A percentile compares a stretch with the other conserved stretches of the same genome.
These are phyloP conservation scores for Anthostomella pinea DNA, from an alignment of 2,329 filamentous ascomycete species.

Conservation along the genomic window DNA sequence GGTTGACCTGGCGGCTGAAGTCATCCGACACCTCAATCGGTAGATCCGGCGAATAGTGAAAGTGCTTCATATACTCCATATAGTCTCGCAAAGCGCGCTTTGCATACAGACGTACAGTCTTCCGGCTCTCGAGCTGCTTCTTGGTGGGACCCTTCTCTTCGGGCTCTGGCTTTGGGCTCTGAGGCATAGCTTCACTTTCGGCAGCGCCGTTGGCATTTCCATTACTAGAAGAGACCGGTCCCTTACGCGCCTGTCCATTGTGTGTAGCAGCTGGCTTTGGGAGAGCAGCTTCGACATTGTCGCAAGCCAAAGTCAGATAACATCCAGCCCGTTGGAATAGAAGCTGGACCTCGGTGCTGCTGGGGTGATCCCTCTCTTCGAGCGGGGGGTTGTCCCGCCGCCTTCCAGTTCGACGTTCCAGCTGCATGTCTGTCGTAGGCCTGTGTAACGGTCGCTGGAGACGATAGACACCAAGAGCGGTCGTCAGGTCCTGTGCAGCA, in stretches of 20 bases:
- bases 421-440: constrained; percentile 46
- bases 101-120: constrained; percentile 68
- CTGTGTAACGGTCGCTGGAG: constrained; percentile 52
- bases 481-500: constrained; percentile 67
- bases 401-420: constrained; percentile 37
- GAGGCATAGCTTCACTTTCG: constrained; percentile 11
- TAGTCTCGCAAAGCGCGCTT: constrained; percentile 76
- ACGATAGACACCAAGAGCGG: constrained; percentile 57
- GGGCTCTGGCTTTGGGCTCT: constrained; percentile 4
- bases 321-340: constrained; percentile 73
- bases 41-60: constrained; percentile 76
- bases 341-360: constrained; percentile 70
- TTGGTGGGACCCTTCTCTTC: constrained; percentile 19
- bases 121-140: constrained; percentile 55
- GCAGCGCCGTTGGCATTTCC: constrained; percentile 13
- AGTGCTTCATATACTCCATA: constrained; percentile 65
- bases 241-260: constrained; percentile 14
- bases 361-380: constrained; percentile 58
- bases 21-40: constrained; percentile 58
- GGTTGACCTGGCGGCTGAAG: constrained; percentile 55
- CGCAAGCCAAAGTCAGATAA: constrained; percentile 69
- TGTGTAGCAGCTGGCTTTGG: constrained; percentile 18
- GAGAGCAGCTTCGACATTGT: constrained; percentile 58
- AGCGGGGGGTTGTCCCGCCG: constrained; percentile 31
- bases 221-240: constrained; percentile 19